Percentiles rank a stretch among this genome's conserved stretches.
Conservation (phyloP, 768 basidiomycete genomes). For the Mycena venus region DNA sequence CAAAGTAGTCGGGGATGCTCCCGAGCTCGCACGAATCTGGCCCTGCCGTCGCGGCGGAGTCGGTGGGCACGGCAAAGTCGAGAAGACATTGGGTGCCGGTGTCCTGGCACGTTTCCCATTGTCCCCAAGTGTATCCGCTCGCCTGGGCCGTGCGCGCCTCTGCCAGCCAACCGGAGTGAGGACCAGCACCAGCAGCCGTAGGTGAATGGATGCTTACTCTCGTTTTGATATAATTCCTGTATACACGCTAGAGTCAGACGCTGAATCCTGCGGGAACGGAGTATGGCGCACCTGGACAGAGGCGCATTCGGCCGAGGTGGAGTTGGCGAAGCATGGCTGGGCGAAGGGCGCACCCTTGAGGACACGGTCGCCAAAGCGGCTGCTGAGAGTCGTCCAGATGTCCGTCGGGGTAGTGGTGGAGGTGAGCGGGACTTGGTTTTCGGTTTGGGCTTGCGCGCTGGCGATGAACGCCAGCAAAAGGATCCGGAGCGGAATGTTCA, state of each 20-base stretch:
- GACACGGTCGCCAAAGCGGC: constrained; percentile 22
- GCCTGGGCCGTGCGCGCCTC: constrained; percentile 28
- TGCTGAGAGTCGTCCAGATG: constrained; percentile 21
- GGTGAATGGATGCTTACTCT: too few relatives aligned
- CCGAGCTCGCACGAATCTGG: constrained; percentile 51
- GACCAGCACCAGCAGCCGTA: too few relatives aligned
- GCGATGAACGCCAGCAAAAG: constrained; percentile 9
- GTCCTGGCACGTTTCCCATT: constrained; percentile 71
- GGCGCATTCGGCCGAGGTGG: constrained; percentile 25
- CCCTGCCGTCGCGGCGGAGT: constrained; percentile 42
- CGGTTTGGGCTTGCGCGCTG: constrained; percentile 11
- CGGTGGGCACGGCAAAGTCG: constrained; percentile 50
- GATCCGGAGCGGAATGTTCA: constrained; percentile 9
- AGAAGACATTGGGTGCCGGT: constrained; percentile 62
- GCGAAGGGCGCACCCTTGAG: constrained; percentile 25
- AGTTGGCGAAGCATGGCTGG: constrained; percentile 27
- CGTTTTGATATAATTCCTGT: constrained; percentile 29
- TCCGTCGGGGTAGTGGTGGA: constrained; percentile 18
- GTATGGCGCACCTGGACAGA: constrained; percentile 5
- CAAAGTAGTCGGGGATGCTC: constrained; percentile 55
- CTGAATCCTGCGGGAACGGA: neutral
- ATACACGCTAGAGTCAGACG: neutral
- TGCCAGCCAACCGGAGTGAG: neutral
- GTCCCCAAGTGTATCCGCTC: constrained; percentile 51
- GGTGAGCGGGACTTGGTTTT: constrained; percentile 10